Percentiles rank a stretch among this genome's conserved stretches.
Conservation (phyloP, 805 yeast species). For the Ogataea saltuana region DNA sequence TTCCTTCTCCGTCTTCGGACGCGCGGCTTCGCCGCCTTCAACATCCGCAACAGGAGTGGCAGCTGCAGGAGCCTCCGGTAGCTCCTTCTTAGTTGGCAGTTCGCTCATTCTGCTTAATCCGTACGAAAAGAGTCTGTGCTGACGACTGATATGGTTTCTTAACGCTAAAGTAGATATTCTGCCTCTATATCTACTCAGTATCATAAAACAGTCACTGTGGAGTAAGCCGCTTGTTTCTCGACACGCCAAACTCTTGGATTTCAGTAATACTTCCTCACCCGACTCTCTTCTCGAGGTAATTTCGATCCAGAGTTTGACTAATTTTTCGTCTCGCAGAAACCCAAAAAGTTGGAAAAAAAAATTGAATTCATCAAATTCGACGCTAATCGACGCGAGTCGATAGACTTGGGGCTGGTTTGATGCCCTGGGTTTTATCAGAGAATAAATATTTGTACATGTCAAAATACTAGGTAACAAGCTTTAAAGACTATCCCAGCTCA, state of each 20-base stretch:
- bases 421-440: too few relatives aligned
- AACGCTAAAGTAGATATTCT: conserved; percentile 17
- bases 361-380: background rate
- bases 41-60: conserved; percentile 49
- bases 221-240: conserved; percentile 2
- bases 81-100: conserved; percentile 22
- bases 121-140: conserved; percentile 15
- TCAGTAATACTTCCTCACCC: too few relatives aligned
- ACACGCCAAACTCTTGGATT: conserved; percentile 1
- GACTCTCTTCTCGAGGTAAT: too few relatives aligned
- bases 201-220: conserved; percentile 25
- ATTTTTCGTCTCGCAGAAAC: background rate
- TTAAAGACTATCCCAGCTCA: too few relatives aligned
- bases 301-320: background rate
- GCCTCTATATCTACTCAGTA: conserved; percentile 22
- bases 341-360: conserved; percentile 3
- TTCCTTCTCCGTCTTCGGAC: conserved; percentile 64
- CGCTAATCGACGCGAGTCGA: too few relatives aligned
- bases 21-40: conserved; percentile 46
- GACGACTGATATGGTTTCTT: conserved; percentile 8
- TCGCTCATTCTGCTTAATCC: conserved; percentile 28
- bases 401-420: too few relatives aligned
- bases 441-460: too few relatives aligned
- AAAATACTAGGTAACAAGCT: too few relatives aligned
- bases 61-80: conserved; percentile 37